Conservation (phyloP, 2,329 filamentous ascomycete species). For the Alternaria viburni region DNA sequence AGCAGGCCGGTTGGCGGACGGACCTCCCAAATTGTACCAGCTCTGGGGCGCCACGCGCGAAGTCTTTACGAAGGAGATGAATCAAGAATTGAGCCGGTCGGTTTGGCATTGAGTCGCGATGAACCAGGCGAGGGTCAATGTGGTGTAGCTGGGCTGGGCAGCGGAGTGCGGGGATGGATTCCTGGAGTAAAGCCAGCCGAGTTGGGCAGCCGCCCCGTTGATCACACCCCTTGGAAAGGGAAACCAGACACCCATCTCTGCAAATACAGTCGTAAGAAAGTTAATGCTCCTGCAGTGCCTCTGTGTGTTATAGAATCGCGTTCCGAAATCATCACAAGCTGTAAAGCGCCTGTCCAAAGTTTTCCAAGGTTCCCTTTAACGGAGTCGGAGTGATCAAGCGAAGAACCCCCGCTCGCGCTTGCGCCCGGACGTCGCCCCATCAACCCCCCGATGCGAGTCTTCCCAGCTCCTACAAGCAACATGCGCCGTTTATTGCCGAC, state of each 20-base stretch:
- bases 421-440: conserved; percentile 9
- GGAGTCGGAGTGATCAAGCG: neutral
- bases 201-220: conserved; percentile 14
- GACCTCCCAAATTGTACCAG: conserved; percentile 16
- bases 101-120: conserved; percentile 5
- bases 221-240: neutral
- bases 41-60: conserved; percentile 4
- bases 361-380: neutral
- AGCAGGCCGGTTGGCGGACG: conserved; percentile 21
- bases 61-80: conserved; percentile 1
- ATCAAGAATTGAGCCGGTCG: conserved; percentile 11
- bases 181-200: conserved; percentile 20
- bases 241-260: neutral
- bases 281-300: neutral
- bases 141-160: conserved; percentile 6
- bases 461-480: conserved; percentile 1
- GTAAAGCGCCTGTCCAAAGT: neutral
- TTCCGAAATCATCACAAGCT: neutral
- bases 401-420: conserved; percentile 10
- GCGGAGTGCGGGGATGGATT: conserved; percentile 18
- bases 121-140: neutral
- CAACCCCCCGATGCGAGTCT: conserved; percentile 21
- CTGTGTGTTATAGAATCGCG: neutral
- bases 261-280: neutral
- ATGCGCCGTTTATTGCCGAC: conserved; percentile 9